A percentile compares a stretch with the other conserved stretches of the same genome.
These are phyloP conservation scores for Bryum argenteum DNA, from an alignment of 225 moss, liverwort and hornwort genomes.

Conservation along the genomic window DNA sequence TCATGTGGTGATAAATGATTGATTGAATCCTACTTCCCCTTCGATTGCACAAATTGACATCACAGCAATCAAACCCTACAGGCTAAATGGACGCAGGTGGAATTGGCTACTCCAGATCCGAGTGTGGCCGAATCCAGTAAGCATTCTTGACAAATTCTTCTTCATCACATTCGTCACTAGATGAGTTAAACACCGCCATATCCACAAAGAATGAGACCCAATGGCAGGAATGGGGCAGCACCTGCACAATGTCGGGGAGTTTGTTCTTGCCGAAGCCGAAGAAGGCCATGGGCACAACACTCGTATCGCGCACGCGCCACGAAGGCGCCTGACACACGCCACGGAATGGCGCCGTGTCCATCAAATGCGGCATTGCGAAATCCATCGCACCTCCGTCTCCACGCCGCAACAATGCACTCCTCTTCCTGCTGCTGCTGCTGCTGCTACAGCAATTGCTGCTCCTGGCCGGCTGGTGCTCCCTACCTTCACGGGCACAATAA, in stretches of 20 bases:
- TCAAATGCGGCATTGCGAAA: constrained; percentile 67
- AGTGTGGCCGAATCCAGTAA: no score
- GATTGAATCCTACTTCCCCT: neutral
- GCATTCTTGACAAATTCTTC: no score
- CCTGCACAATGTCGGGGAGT: constrained; percentile 76
- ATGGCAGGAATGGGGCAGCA: constrained; percentile 3
- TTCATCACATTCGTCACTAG: neutral
- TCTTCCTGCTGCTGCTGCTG: neutral
- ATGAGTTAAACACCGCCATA: neutral
- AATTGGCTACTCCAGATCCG: no score
- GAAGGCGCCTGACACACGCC: constrained; percentile 68
- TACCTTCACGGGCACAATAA: constrained; percentile 7
- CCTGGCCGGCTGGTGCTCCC: neutral
- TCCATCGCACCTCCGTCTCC: constrained; percentile 46
- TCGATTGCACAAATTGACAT: neutral
- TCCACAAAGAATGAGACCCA: neutral
- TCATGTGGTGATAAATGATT: neutral
- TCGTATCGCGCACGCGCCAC: constrained; percentile 39
- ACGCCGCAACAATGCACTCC: constrained; percentile 5
- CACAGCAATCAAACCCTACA: no score
- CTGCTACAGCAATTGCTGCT: neutral
- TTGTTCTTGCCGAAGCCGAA: constrained; percentile 69
- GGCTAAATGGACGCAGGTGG: no score
- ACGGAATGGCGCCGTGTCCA: constrained; percentile 71
- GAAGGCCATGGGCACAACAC: constrained; percentile 61